Conservation (phyloP, 2,329 filamentous ascomycete species). For the Diaporthe sp. region DNA sequence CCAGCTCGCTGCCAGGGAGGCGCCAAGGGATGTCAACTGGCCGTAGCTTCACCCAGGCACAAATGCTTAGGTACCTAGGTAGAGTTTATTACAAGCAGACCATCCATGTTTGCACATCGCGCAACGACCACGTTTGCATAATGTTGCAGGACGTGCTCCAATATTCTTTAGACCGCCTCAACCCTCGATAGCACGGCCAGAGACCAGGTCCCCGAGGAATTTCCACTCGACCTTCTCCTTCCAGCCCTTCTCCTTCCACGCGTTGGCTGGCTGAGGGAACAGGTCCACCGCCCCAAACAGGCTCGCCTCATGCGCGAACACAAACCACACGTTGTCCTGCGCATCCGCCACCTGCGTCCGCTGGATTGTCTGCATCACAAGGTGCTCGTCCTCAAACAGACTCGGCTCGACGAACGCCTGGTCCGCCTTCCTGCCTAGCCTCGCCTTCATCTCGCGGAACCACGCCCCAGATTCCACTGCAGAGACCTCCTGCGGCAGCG, state of each 20-base stretch:
- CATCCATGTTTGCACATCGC: not conserved
- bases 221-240: conserved; percentile 42
- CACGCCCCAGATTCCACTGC: not conserved
- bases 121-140: too few species aligned
- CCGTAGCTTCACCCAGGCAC: not conserved
- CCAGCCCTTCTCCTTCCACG: conserved; percentile 41
- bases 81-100: not conserved
- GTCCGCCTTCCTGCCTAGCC: conserved; percentile 38
- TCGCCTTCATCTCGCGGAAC: conserved; percentile 35
- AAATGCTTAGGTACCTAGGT: not conserved
- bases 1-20: not conserved
- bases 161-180: not conserved
- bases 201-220: conserved; percentile 41
- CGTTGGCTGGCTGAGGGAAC: conserved; percentile 42
- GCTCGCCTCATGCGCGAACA: conserved; percentile 43
- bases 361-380: conserved; percentile 39
- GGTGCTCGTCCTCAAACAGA: not conserved
- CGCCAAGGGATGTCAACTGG: conserved; percentile 2
- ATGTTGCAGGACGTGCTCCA: too few species aligned
- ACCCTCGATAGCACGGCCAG: not conserved
- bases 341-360: conserved; percentile 43
- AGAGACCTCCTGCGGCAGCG: conserved; percentile 17
- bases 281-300: conserved; percentile 41
- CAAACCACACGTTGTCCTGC: conserved; percentile 41
- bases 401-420: conserved; percentile 24